Base-by-base conservation (phyloP, 306 rosid genomes). In the Rosa chinensis region DNA sequence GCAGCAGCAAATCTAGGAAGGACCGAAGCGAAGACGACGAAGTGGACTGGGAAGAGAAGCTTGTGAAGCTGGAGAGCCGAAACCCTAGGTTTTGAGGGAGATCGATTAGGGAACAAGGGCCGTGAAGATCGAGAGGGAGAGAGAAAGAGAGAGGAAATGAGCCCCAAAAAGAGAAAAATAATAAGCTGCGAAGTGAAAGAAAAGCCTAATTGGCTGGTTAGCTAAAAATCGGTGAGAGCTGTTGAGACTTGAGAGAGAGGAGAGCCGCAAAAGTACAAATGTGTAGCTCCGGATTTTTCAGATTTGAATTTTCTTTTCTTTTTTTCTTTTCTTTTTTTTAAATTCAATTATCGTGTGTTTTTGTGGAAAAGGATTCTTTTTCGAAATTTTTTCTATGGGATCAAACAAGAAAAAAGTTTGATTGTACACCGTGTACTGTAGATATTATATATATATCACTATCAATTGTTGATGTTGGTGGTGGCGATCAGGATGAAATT, bases 71-170 rank as follows among this genome's bases (percentile, higher is more conserved):
- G 78, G 86, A 87, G 90, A 89, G 84, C 40, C 80, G 86, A 89
- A 94, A 90, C 98, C 99, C 99, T 96, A 96, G 83, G 89, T 90
- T 88, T 45, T 63, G 43, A 10, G 67, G 0, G 82, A 87, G 93
- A 91, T 88, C 89, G 88, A 86, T 80, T 82, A 73, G 90, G 78
- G 83, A 75, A 84, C 64, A 55, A 75, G 70, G 63, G 68, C 93
- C 91, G 96, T 87, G 91, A 85, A 87, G 91, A 85, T 87, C 83
- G 91, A 89, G 84, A 84, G 73, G 49, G 44, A 66, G 73, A 53
- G 66, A 82, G 83, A 82, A 61, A 9, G 50, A 39, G 50, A 67
- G 61, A 20, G 11, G 37, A 14, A 66, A 66, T 37, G 71, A 67
- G 72, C 1, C 16, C 32, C 28, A 2, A 39, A 25, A 12, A 9